Evolutionary conservation across 441 rosid genomes (phyloP).

Genomic region (Bruguiera hainesii): DNA sequence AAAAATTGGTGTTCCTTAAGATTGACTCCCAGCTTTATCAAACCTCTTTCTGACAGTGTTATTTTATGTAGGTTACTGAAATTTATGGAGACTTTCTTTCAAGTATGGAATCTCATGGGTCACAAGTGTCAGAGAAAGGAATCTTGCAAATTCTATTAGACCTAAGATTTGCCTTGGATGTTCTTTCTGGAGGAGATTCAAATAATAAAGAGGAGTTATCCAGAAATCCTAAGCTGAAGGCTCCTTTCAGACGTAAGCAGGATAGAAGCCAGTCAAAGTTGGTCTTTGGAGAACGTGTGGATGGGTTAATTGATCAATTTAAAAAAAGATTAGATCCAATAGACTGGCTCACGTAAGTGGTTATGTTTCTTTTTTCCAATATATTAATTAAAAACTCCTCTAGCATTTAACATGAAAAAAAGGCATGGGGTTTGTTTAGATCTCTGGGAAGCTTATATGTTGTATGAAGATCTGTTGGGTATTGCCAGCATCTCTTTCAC

Average conservation of each 20-base stretch:
- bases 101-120: slow-evolving; percentile 46
- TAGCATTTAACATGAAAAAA: not conserved
- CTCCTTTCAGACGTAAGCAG: slow-evolving; percentile 63
- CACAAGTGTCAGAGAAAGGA: slow-evolving; percentile 91
- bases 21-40: not conserved
- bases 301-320: slow-evolving; percentile 56
- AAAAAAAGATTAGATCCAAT: slow-evolving; percentile 90
- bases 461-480: too few relatives aligned
- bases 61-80: slow-evolving; percentile 55
- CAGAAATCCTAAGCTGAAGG: slow-evolving; percentile 47
- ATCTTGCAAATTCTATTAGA: slow-evolving; percentile 79
- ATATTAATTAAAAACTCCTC: too few relatives aligned
- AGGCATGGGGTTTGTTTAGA: not conserved
- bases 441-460: too few relatives aligned
- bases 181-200: slow-evolving; percentile 77
- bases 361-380: slow-evolving; percentile 1
- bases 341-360: slow-evolving; percentile 97
- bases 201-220: slow-evolving; percentile 43
- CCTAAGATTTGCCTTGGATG: slow-evolving; percentile 76
- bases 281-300: slow-evolving; percentile 47
- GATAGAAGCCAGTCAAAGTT: slow-evolving; percentile 55
- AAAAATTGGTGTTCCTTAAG: not conserved
- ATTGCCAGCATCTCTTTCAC: too few relatives aligned
- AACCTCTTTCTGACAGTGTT: slow-evolving; percentile 1
- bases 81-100: slow-evolving; percentile 72